Conservation (phyloP, 1,284 basidiomycete genomes). For the Moesziomyces sp. region DNA sequence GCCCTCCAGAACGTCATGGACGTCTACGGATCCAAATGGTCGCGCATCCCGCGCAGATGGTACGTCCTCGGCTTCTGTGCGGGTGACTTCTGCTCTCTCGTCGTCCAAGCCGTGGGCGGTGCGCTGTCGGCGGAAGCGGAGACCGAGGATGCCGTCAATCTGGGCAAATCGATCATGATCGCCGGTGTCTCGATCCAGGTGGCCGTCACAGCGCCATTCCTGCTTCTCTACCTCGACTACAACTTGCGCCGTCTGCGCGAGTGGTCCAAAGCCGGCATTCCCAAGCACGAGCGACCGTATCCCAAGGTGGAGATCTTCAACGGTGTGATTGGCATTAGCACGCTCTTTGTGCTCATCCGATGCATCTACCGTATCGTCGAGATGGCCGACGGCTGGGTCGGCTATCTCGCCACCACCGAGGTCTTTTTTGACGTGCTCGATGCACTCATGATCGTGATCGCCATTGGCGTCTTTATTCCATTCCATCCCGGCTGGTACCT, state of each 20-base stretch:
- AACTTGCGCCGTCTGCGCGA: slow-evolving; percentile 36
- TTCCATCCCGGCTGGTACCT: slow-evolving; percentile 37
- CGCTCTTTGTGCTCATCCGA: slow-evolving; percentile 38
- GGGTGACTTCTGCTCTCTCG: slow-evolving; percentile 41
- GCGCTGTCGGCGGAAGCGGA: slow-evolving; percentile 32
- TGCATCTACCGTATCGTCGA: slow-evolving; percentile 53
- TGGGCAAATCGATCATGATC: slow-evolving; percentile 40
- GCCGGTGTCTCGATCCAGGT: slow-evolving; percentile 46
- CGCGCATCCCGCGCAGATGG: slow-evolving; percentile 39
- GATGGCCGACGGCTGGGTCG: slow-evolving; percentile 45
- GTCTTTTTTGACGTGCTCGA: slow-evolving; percentile 44
- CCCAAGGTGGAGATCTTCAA: slow-evolving; percentile 32
- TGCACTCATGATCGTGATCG: slow-evolving; percentile 41
- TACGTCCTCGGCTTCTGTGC: slow-evolving; percentile 42
- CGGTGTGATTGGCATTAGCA: slow-evolving; percentile 31
- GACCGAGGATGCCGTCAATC: slow-evolving; percentile 9
- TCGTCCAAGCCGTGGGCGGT: slow-evolving; percentile 45
- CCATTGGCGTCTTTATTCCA: slow-evolving; percentile 40
- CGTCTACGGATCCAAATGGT: slow-evolving; percentile 41
- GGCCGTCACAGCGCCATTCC: slow-evolving; percentile 40
- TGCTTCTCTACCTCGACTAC: slow-evolving; percentile 44
- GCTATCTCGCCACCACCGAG: slow-evolving; percentile 33
- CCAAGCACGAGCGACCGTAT: slow-evolving; percentile 14
- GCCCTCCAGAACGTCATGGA: slow-evolving; percentile 45
- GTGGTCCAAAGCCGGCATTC: slow-evolving; percentile 15